Conservation (phyloP, 768 basidiomycete genomes). For the Tylopilus cervinicoccineus region DNA sequence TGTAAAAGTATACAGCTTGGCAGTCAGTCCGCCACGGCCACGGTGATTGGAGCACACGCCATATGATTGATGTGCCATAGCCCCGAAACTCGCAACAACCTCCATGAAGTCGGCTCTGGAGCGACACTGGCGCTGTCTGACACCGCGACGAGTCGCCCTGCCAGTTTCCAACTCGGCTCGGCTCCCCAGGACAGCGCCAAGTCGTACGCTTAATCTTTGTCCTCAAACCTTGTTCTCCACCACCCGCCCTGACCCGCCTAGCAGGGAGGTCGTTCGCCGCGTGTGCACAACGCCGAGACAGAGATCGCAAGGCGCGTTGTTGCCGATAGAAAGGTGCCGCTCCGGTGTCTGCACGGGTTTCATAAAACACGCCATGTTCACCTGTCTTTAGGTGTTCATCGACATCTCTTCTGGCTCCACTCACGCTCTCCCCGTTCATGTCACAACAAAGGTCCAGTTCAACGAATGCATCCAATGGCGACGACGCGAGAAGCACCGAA, state of each 20-base stretch:
- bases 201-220: not conserved
- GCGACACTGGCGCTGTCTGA: constrained; percentile 12
- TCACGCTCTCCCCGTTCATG: constrained; percentile 16
- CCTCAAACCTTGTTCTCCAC: not conserved
- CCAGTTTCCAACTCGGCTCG: constrained; percentile 12
- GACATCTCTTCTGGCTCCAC: not conserved
- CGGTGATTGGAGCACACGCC: not conserved
- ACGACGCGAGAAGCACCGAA: constrained; percentile 27
- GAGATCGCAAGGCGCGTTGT: constrained; percentile 1
- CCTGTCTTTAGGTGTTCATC: constrained; percentile 14
- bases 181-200: constrained; percentile 2
- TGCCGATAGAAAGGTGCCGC: constrained; percentile 13
- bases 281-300: not conserved
- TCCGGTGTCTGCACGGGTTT: not conserved
- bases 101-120: constrained; percentile 16
- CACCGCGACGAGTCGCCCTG: constrained; percentile 10
- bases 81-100: not conserved
- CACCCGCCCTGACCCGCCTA: not conserved
- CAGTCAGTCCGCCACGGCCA: not conserved
- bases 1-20: no score
- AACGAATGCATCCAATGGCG: constrained; percentile 12
- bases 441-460: constrained; percentile 18
- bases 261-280: not conserved
- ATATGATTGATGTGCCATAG: constrained; percentile 11
- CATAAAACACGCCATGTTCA: constrained; percentile 6